These are phyloP conservation scores for Drechmeria coniospora DNA, from an alignment of 2,329 filamentous ascomycete genomes.

Conservation along the genomic window DNA sequence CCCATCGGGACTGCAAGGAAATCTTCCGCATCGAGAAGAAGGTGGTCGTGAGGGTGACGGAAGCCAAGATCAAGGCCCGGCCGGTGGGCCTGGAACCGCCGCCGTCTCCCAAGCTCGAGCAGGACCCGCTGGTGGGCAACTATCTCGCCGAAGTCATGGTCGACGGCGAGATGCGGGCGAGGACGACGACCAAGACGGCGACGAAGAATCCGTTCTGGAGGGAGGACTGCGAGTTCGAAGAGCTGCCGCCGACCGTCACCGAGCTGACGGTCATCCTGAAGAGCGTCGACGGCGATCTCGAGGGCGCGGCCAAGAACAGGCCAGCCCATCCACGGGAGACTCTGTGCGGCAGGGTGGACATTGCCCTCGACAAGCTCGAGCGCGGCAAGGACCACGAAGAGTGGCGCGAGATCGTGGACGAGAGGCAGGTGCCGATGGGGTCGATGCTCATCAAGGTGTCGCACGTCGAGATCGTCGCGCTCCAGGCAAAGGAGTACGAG, in stretches of 20 bases:
- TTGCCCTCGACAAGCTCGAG: conserved; percentile 65
- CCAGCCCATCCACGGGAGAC: conserved; percentile 26
- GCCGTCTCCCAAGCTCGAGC: conserved; percentile 11
- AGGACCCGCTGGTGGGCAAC: conserved; percentile 42
- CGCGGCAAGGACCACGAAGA: conserved; percentile 66
- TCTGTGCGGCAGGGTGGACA: conserved; percentile 59
- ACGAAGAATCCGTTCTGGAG: conserved; percentile 69
- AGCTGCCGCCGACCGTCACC: conserved; percentile 54
- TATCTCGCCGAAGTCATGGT: conserved; percentile 68
- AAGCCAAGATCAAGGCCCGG: conserved; percentile 41
- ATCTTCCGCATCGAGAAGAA: conserved; percentile 48
- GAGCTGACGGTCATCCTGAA: conserved; percentile 60
- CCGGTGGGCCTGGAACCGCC: conserved; percentile 9
- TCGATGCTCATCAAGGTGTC: conserved; percentile 73
- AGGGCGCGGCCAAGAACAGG: conserved; percentile 21
- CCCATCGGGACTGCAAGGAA: too few relatives aligned
- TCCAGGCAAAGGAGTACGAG: conserved; percentile 75
- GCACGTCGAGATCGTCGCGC: conserved; percentile 77
- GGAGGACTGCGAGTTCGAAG: conserved; percentile 63
- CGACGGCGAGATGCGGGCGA: conserved; percentile 63
- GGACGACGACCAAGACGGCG: conserved; percentile 55
- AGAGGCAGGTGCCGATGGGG: conserved; percentile 59
- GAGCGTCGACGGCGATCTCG: conserved; percentile 36
- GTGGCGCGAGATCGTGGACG: conserved; percentile 73
- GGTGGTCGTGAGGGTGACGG: conserved; percentile 40